Evolutionary conservation across 495 filamentous ascomycete genomes (phyloP).

Genomic region (Lasiosphaeris hirsuta): DNA sequence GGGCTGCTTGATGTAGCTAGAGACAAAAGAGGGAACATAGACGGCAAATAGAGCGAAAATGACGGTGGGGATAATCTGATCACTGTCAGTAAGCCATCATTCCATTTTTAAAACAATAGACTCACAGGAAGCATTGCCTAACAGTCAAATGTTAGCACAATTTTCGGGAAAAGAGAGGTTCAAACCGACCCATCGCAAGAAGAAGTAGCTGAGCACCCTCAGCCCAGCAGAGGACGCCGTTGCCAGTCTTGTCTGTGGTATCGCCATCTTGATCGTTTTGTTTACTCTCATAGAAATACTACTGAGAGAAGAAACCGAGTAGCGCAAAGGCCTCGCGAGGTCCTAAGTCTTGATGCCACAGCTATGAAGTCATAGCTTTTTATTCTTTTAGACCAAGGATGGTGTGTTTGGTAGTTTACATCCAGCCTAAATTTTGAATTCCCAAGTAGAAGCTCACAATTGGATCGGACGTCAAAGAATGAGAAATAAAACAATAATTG

Average conservation of each 20-base stretch:
- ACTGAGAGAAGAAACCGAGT: too few relatives aligned
- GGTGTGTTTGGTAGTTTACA: too few relatives aligned
- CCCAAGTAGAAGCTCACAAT: too few relatives aligned
- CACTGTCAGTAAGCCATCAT: constrained; percentile 15
- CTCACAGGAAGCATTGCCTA: constrained; percentile 37
- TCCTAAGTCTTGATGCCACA: too few relatives aligned
- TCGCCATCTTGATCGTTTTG: constrained; percentile 15
- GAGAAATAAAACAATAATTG: too few relatives aligned
- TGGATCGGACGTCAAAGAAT: too few relatives aligned
- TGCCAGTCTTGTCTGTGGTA: constrained; percentile 30
- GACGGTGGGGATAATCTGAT: constrained; percentile 56
- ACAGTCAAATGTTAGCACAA: constrained; percentile 13
- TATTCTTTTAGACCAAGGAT: too few relatives aligned
- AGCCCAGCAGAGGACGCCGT: constrained; percentile 52
- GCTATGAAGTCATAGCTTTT: too few relatives aligned
- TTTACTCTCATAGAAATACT: neutral
- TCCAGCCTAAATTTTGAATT: too few relatives aligned
- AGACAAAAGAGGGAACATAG: constrained; percentile 67
- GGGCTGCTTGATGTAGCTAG: constrained; percentile 53
- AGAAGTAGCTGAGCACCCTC: constrained; percentile 63
- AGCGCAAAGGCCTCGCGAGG: too few relatives aligned
- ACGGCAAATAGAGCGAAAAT: constrained; percentile 68
- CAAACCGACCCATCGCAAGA: constrained; percentile 78
- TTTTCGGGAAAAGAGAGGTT: neutral
- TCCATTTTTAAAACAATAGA: neutral